Conservation (phyloP, 495 filamentous ascomycete genomes). For the Astrothelium macrocarpum region DNA sequence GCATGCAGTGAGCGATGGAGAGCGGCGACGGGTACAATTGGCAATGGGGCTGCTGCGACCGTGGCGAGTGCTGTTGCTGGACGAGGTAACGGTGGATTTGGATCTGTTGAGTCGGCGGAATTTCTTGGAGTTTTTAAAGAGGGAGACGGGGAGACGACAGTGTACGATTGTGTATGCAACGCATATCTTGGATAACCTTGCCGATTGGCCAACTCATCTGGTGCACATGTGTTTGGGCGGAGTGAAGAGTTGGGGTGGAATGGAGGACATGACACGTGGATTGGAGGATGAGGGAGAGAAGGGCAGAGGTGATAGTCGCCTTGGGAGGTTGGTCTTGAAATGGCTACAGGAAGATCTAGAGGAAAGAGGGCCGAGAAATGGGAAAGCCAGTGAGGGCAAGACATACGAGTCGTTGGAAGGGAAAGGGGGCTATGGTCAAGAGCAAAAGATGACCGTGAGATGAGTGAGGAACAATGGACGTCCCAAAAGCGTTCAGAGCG, state of each 20-base stretch:
- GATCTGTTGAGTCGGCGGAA: constrained; percentile 74
- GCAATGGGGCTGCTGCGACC: constrained; percentile 94
- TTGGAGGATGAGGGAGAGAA: constrained; percentile 33
- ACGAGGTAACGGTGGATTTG: constrained; percentile 96
- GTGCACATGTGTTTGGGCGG: constrained; percentile 86
- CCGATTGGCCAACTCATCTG: constrained; percentile 86
- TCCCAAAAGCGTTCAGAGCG: no score
- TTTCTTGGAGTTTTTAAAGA: constrained; percentile 79
- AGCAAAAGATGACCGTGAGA: constrained; percentile 40
- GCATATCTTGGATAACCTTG: constrained; percentile 89
- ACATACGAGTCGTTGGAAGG: constrained; percentile 57
- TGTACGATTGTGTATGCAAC: constrained; percentile 97
- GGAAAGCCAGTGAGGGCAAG: constrained; percentile 49
- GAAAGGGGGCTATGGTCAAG: constrained; percentile 70
- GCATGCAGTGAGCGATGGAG: constrained; percentile 88
- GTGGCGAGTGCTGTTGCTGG: constrained; percentile 81
- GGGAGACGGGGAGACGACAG: constrained; percentile 68
- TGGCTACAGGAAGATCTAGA: constrained; percentile 80
- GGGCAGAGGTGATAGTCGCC: constrained; percentile 52
- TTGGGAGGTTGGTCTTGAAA: constrained; percentile 72
- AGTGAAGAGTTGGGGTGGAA: constrained; percentile 72
- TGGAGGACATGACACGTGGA: constrained; percentile 41
- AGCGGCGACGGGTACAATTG: constrained; percentile 82
- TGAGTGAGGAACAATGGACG: no score
- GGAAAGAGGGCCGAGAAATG: constrained; percentile 62